These are phyloP conservation scores for Pleurotus tuoliensis DNA, from an alignment of 768 basidiomycete species.

Conservation along the genomic window DNA sequence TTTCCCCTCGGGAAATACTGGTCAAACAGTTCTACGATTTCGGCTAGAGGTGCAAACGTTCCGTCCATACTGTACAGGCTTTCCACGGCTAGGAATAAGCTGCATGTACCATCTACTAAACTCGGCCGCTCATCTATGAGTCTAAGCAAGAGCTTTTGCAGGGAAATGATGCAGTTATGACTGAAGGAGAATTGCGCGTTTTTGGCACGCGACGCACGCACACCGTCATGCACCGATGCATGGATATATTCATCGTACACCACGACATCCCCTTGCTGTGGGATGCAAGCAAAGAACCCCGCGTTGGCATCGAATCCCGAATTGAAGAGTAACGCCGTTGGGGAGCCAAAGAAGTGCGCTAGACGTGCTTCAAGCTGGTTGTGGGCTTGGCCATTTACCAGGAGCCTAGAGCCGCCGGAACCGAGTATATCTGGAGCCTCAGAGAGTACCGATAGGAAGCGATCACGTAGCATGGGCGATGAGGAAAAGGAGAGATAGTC, in stretches of 20 bases:
- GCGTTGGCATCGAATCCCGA: slow-evolving; percentile 93
- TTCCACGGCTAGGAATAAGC: slow-evolving; percentile 82
- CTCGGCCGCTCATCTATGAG: slow-evolving; percentile 34
- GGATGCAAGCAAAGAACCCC: slow-evolving; percentile 78
- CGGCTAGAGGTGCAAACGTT: slow-evolving; percentile 71
- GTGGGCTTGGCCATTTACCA: slow-evolving; percentile 75
- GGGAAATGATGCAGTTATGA: slow-evolving; percentile 64
- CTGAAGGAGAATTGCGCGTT: slow-evolving; percentile 45
- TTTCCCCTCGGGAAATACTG: slow-evolving; percentile 57
- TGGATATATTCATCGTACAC: slow-evolving; percentile 88
- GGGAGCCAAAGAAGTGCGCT: slow-evolving; percentile 53
- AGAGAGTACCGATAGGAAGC: slow-evolving; percentile 54
- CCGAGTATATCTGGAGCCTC: slow-evolving; percentile 64
- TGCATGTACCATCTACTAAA: slow-evolving; percentile 35
- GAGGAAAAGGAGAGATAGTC: slow-evolving; percentile 85
- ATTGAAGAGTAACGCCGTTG: slow-evolving; percentile 79
- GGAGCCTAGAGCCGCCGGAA: slow-evolving; percentile 82
- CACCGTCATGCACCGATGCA: slow-evolving; percentile 88
- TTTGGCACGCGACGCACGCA: slow-evolving; percentile 58
- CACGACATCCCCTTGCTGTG: slow-evolving; percentile 72
- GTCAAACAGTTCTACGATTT: slow-evolving; percentile 63
- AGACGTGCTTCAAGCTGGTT: slow-evolving; percentile 68
- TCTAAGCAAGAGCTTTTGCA: slow-evolving; percentile 41
- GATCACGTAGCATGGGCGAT: slow-evolving; percentile 49
- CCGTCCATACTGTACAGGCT: slow-evolving; percentile 96